These are phyloP conservation scores for Venturia carpophila DNA, from an alignment of 2,329 filamentous ascomycete genomes.

Conservation along the genomic window DNA sequence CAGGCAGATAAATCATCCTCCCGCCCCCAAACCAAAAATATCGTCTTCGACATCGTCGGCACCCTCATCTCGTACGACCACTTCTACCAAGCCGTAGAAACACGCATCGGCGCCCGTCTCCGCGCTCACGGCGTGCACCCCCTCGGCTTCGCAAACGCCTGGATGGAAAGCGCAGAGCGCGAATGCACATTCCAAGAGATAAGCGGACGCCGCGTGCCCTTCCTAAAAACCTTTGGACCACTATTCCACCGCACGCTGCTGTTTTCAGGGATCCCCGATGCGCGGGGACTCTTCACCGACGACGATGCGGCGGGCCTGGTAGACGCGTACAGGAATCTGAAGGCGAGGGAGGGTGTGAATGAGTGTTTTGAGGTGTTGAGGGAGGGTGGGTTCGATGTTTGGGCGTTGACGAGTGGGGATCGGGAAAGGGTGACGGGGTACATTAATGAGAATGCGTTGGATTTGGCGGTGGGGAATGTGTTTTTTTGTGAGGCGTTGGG, in stretches of 20 bases:
- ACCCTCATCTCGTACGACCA: background rate
- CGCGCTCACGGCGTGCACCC: background rate
- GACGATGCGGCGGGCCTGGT: background rate
- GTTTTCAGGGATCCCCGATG: background rate
- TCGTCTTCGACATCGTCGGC: background rate
- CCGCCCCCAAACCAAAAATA: background rate
- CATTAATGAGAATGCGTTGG: background rate
- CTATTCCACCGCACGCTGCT: background rate
- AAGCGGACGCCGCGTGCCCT: background rate
- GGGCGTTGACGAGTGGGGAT: constrained; percentile 4
- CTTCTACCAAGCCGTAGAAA: background rate
- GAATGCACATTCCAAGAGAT: background rate
- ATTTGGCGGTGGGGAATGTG: background rate
- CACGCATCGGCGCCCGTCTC: background rate
- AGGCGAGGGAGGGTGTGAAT: background rate
- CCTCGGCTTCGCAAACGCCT: background rate
- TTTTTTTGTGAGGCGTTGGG: background rate
- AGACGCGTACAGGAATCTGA: background rate
- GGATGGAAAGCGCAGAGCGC: background rate
- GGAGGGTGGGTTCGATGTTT: background rate
- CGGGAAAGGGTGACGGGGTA: background rate
- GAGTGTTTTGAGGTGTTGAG: background rate
- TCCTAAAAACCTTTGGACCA: background rate
- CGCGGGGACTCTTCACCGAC: background rate
- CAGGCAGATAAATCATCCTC: background rate